Conservation (phyloP, 1,284 basidiomycete species). For the Afroboletus lepidellus region DNA sequence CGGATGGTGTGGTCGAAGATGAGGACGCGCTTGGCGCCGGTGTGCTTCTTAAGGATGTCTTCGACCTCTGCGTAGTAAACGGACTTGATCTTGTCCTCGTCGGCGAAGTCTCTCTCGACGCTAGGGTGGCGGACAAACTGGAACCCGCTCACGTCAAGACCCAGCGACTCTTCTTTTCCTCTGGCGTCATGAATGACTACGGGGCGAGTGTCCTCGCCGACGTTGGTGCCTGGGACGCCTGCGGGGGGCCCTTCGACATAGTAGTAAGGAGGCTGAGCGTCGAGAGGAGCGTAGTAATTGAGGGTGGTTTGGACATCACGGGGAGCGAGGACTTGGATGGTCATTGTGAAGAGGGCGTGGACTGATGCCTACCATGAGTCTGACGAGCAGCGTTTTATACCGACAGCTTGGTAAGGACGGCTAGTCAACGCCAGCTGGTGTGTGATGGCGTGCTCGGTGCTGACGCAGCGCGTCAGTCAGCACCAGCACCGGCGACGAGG, state of each 20-base stretch:
- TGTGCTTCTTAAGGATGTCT: slow-evolving; percentile 41
- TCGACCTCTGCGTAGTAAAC: slow-evolving; percentile 42
- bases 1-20: slow-evolving; percentile 50
- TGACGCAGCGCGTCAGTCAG: slow-evolving; percentile 15
- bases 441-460: slow-evolving; percentile 15
- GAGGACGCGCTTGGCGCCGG: slow-evolving; percentile 42
- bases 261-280: slow-evolving; percentile 27
- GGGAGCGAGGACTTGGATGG: slow-evolving; percentile 16
- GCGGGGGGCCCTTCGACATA: slow-evolving; percentile 28
- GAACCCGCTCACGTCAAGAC: slow-evolving; percentile 45
- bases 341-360: slow-evolving; percentile 12
- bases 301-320: slow-evolving; percentile 31
- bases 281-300: slow-evolving; percentile 28
- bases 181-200: slow-evolving; percentile 34
- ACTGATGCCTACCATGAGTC: not conserved
- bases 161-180: slow-evolving; percentile 34
- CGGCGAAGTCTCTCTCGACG: slow-evolving; percentile 41
- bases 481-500: not conserved
- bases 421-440: not conserved
- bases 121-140: slow-evolving; percentile 36
- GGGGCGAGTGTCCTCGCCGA: slow-evolving; percentile 26
- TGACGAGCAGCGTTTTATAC: slow-evolving; percentile 7
- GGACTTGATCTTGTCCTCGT: slow-evolving; percentile 39
- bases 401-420: not conserved
- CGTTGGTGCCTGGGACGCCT: slow-evolving; percentile 26